Conservation (phyloP, 768 basidiomycete genomes). For the Mycena alexandri region DNA sequence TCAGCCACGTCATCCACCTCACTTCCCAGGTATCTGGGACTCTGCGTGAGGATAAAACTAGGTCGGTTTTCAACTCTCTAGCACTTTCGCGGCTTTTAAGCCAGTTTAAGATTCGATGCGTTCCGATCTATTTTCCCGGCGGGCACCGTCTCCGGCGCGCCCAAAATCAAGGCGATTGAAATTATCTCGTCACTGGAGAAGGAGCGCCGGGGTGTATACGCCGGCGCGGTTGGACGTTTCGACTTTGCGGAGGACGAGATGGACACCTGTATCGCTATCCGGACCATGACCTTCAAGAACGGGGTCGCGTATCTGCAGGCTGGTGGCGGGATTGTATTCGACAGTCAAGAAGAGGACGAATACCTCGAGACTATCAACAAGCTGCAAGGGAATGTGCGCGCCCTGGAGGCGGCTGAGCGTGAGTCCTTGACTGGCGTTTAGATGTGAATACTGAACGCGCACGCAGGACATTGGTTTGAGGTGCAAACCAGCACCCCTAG, state of each 20-base stretch:
- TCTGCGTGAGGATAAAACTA: constrained; percentile 83
- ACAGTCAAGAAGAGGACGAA: constrained; percentile 98
- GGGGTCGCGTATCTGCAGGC: constrained; percentile 94
- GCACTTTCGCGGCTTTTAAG: constrained; percentile 23
- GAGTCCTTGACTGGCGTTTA: constrained; percentile 48
- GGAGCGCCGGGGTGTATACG: constrained; percentile 94
- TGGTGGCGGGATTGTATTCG: constrained; percentile 97
- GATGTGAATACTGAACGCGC: constrained; percentile 35
- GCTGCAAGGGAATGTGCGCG: constrained; percentile 85
- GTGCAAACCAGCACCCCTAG: constrained; percentile 28
- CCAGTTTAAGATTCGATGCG: constrained; percentile 84
- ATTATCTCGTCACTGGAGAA: constrained; percentile 88
- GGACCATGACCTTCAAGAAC: constrained; percentile 97
- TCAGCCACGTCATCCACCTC: constrained; percentile 97
- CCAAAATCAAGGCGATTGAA: constrained; percentile 98
- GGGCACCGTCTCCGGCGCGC: constrained; percentile 98
- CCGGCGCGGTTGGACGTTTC: constrained; percentile 97
- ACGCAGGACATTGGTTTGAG: constrained; percentile 77
- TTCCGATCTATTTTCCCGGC: constrained; percentile 99
- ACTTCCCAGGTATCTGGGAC: constrained; percentile 95
- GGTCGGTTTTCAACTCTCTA: constrained; percentile 60
- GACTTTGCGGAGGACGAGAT: constrained; percentile 95
- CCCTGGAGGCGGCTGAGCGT: constrained; percentile 92
- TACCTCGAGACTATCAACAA: constrained; percentile 97
- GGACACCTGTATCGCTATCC: constrained; percentile 99